Conservation (phyloP, 2,329 filamentous ascomycete species). For the Trichoderma breve region DNA sequence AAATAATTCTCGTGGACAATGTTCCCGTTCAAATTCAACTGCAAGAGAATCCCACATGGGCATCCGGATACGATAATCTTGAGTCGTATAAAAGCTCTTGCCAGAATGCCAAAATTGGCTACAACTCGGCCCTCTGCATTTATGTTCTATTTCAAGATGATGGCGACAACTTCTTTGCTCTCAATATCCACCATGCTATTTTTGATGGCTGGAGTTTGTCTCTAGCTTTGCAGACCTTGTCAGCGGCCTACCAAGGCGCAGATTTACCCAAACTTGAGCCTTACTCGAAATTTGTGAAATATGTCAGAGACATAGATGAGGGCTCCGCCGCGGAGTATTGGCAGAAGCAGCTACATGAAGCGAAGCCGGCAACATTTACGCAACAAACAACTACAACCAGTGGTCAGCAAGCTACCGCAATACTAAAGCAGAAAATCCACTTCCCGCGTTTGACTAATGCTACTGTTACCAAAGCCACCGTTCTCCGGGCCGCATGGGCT, state of each 20-base stretch:
- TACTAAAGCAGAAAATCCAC: background rate
- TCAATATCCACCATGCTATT: conserved; percentile 2
- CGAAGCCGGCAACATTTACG: background rate
- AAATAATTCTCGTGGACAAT: background rate
- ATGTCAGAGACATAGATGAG: background rate
- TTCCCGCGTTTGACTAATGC: background rate
- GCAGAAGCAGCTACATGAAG: background rate
- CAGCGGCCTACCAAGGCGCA: background rate
- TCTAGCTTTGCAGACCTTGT: background rate
- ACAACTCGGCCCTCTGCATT: background rate
- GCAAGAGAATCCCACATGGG: background rate
- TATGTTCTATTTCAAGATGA: conserved; percentile 3
- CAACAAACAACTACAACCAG: background rate
- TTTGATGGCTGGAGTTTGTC: conserved; percentile 12
- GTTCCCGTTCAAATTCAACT: background rate
- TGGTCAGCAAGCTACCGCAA: background rate
- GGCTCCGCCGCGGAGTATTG: background rate
- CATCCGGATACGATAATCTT: background rate
- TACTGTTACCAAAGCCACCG: conserved; percentile 20
- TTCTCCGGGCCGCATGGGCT: conserved; percentile 26
- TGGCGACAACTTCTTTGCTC: background rate
- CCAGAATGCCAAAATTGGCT: background rate
- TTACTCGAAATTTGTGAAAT: conserved; percentile 4
- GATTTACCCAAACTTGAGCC: conserved; percentile 19
- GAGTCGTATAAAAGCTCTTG: background rate